Conservation (phyloP, 83 land plant species). For the Larix sibirica region DNA sequence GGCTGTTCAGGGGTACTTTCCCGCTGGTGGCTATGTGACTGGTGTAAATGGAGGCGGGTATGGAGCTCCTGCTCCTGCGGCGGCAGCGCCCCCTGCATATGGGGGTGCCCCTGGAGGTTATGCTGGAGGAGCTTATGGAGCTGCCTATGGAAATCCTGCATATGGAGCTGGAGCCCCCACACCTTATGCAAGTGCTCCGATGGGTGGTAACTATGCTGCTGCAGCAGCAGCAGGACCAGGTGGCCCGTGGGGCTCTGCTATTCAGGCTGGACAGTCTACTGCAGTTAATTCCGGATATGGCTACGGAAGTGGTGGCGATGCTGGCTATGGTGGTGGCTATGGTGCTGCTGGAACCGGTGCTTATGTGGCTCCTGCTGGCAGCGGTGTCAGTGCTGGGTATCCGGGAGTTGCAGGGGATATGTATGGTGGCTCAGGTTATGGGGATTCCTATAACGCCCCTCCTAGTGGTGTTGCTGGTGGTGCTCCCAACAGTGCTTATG, state of each 20-base stretch:
- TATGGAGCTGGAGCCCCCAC: conserved; percentile 20
- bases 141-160: background rate
- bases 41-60: conserved; percentile 22
- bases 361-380: conserved; percentile 28
- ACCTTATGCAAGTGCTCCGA: conserved; percentile 15
- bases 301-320: conserved; percentile 7
- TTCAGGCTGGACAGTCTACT: conserved; percentile 7
- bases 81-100: conserved; percentile 16
- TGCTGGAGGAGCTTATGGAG: conserved; percentile 16
- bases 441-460: conserved; percentile 18
- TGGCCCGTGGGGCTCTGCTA: conserved; percentile 6
- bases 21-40: conserved; percentile 17
- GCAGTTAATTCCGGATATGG: conserved; percentile 13
- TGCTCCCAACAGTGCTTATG: conserved; percentile 27
- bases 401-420: conserved; percentile 33
- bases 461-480: conserved; percentile 34
- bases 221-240: background rate
- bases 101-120: conserved; percentile 17
- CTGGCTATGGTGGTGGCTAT: conserved; percentile 18
- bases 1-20: conserved; percentile 17
- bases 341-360: conserved; percentile 30
- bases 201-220: conserved; percentile 27
- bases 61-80: conserved; percentile 32
- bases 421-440: conserved; percentile 29
- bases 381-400: conserved; percentile 19